Evolutionary conservation across 116 monocot species (phyloP).

Genomic region (Cymodocea nodosa): DNA sequence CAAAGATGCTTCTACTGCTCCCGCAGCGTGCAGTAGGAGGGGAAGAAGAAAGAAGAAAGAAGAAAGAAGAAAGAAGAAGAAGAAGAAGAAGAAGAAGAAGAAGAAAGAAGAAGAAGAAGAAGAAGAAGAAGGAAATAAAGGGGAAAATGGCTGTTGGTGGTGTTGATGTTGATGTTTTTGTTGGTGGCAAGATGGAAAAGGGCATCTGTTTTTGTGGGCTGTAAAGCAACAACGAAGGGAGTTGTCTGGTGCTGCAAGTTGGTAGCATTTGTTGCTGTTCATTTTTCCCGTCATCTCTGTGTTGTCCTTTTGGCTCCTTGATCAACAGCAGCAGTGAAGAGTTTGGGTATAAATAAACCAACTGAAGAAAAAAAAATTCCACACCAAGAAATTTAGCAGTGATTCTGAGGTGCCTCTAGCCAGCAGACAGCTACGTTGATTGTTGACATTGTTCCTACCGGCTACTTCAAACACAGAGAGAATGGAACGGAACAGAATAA

Average conservation of each 20-base stretch:
- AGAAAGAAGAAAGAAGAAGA: slow-evolving; percentile 1
- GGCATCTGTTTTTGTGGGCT: slow-evolving; percentile 30
- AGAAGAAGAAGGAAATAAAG: neutral
- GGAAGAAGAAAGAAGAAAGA: neutral
- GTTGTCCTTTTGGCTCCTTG: neutral
- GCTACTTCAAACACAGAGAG: too few relatives aligned
- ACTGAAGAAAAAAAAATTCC: neutral
- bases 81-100: neutral
- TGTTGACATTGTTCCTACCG: neutral
- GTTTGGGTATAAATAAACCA: neutral
- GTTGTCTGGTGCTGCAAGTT: slow-evolving; percentile 18
- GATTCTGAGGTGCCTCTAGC: neutral
- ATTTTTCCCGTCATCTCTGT: neutral
- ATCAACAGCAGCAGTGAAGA: neutral
- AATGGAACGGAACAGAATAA: too few relatives aligned
- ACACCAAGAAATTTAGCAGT: neutral
- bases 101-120: neutral
- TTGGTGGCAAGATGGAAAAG: slow-evolving; percentile 5
- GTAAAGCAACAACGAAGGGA: slow-evolving; percentile 36
- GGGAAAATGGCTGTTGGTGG: neutral
- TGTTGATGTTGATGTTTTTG: neutral
- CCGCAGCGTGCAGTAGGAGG: slow-evolving; percentile 3
- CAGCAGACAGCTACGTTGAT: neutral
- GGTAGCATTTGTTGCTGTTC: slow-evolving; percentile 1
- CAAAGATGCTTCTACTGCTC: neutral